Evolutionary conservation across 1,284 basidiomycete genomes (phyloP), one percentile per base, ranked within the genome.

Genomic region (Cryptococcus sp.): DNA sequence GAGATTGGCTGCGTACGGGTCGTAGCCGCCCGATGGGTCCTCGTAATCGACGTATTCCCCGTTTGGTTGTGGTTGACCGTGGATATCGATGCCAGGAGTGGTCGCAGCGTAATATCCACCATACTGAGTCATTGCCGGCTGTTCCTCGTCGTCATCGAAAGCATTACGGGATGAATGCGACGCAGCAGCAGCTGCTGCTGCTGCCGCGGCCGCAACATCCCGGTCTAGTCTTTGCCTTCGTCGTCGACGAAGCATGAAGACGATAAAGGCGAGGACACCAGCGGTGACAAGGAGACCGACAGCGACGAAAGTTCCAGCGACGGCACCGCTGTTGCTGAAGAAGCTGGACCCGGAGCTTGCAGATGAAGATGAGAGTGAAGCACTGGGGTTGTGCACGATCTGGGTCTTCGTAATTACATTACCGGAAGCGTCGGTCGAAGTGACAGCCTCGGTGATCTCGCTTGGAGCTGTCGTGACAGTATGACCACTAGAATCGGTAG

Each of bases 151-250:
- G 57, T 76, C 77, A 42, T 78, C 76, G 60, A 76, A 77, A 16
- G 72, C 71, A 30, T 69, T 69, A 30, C 77, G 70, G 2, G 68
- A 67, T 17, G 58, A 56, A 41, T 67, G 65, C 49, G 69, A 65
- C 15, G 75, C 70, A 7, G 72, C 73, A 13, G 73, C 72, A 7
- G 76, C 73, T 5, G 79, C 79, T 8, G 78, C 77, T 8, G 76
- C 75, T 5, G 78, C 78, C 3, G 78, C 79, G 25, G 77, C 77
- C 23, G 77, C 73, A 15, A 79, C 79, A 54, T 80, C 79, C n/a
- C 78, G 67, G 67, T 78, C 79, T 40, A 78, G 65, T 57, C 70
- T 64, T 60, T 79, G 78, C 48, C 78, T 62, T 40, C 79, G 67
- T 27, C 78, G 60, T 38, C 79, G 63, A 35, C 73, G 66, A 27